Evolutionary conservation across 2,329 filamentous ascomycete species (phyloP).

Genomic region (Dothiorella sarmentorum): DNA sequence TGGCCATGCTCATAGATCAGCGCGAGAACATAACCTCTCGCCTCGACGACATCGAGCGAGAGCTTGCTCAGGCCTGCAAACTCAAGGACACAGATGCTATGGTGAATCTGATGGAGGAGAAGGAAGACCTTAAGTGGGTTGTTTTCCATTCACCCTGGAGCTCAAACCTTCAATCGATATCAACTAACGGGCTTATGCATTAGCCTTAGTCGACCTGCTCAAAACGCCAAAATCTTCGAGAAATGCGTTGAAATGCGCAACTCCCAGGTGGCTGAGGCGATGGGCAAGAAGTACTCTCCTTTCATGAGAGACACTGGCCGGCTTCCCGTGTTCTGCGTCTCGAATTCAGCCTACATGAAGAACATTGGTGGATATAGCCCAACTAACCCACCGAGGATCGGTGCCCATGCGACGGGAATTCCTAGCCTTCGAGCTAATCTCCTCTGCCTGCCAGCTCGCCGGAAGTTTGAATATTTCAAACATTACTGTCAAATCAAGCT

Average conservation of each 20-base stretch:
- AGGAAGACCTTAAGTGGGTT: too few species aligned
- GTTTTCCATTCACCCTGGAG: too few species aligned
- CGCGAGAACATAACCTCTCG: too few species aligned
- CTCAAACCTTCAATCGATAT: too few species aligned
- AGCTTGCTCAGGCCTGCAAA: too few species aligned
- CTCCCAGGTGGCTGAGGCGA: slow-evolving; percentile 15
- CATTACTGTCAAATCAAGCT: slow-evolving; percentile 15
- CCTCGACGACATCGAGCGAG: too few species aligned
- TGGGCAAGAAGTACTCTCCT: slow-evolving; percentile 15
- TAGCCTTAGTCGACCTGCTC: too few species aligned
- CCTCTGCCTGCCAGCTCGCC: slow-evolving; percentile 20
- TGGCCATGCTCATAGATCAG: too few species aligned
- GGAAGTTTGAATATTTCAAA: slow-evolving; percentile 17
- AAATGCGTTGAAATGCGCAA: slow-evolving; percentile 19
- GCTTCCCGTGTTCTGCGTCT: slow-evolving; percentile 24
- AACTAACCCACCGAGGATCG: slow-evolving; percentile 18
- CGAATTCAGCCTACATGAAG: slow-evolving; percentile 24
- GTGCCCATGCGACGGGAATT: slow-evolving; percentile 22
- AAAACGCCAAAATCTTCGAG: background rate
- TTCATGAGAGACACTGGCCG: too few species aligned
- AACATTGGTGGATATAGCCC: slow-evolving; percentile 19
- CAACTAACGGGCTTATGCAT: too few species aligned
- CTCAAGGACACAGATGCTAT: too few species aligned
- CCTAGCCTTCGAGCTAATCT: slow-evolving; percentile 22
- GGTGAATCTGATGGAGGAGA: too few species aligned